A percentile compares a stretch with the other conserved stretches of the same genome.
phyloP scores from a whole-genome alignment of 2,329 filamentous ascomycete genomes.

The Catunica adiposa region DNA sequence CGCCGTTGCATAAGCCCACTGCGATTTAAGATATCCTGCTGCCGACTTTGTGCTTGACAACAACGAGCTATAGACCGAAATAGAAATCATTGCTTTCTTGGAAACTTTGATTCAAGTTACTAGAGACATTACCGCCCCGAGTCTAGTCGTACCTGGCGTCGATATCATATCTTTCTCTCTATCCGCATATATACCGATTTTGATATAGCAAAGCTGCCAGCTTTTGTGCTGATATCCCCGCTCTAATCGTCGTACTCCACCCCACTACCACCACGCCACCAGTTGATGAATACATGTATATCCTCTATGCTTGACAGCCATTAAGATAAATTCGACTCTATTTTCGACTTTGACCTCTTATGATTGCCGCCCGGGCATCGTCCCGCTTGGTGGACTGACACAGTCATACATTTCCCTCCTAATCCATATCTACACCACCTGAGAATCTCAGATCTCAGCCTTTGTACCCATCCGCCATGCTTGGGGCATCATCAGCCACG shows the following conservation, averaged over 20 bases:
- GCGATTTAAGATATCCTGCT: neutral
- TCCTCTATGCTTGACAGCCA: neutral
- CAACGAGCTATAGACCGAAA: neutral
- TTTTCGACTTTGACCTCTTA: slow-evolving; percentile 8
- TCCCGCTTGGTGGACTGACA: slow-evolving; percentile 15
- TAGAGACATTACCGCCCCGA: too few species aligned
- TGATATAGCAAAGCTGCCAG: neutral
- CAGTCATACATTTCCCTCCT: slow-evolving; percentile 2
- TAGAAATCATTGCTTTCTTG: too few species aligned
- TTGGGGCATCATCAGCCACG: slow-evolving; percentile 34
- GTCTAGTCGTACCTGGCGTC: too few species aligned
- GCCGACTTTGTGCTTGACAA: neutral
- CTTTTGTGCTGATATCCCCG: neutral
- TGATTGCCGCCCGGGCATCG: slow-evolving; percentile 15
- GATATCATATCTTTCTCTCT: neutral
- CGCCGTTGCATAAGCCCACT: neutral
- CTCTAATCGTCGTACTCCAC: neutral
- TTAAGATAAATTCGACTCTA: neutral
- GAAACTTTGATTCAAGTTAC: too few species aligned
- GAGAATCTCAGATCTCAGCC: neutral
- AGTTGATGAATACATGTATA: neutral
- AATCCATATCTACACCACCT: neutral
- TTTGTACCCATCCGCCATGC: slow-evolving; percentile 24
- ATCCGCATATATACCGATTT: neutral
- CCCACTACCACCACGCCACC: neutral